Evolutionary conservation across 345 rosid species (phyloP), one percentile per base, ranked within the genome.

Genomic region (Brassica carinata): DNA sequence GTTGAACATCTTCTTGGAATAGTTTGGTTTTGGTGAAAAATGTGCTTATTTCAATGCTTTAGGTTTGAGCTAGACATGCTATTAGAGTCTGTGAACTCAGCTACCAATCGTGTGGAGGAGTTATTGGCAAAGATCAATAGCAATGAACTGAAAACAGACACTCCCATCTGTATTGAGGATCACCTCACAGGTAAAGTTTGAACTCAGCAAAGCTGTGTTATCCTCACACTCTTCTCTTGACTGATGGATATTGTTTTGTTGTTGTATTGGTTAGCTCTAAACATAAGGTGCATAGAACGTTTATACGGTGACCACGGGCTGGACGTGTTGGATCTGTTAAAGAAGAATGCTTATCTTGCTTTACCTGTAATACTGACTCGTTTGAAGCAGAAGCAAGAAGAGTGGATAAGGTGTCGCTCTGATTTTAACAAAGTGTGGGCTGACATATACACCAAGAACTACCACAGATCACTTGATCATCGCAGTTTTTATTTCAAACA

Each of bases 381-480:
- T 67, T 82, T 96, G 87, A 93, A 96, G 86, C 98, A 96, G 86
- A 96, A 93, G 84, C 96, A 92, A 88, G 98, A 93, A 79, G 98
- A 96, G 79, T 96, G 98, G 98, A 87, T 90, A 58, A 92, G 84
- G 81, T 96, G 99, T 81, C 99, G 94, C 72, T 70, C 92, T 72
- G 99, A 96, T 78, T 96, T 93, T 78, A 93, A 90, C 85, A 93
- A 96, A 88, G 98, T 96, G 70, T 96, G 99, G 99, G 92, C 98
- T 71, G 98, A 96, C 76, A 90, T 96, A 71, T 93, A 93, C 84
- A 75, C 94, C 53, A 96, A 96, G 85, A 96, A 96, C 83, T 93
- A 96, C 83, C 96, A 96, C 78, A 92, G 93, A 83, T 96, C 98
- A 45, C 96, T 93, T 33, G 99, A 96, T 81, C 99, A 96, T 75